Conservation (phyloP, 176 grass and related monocot species). For the Saccharum officinarum region DNA sequence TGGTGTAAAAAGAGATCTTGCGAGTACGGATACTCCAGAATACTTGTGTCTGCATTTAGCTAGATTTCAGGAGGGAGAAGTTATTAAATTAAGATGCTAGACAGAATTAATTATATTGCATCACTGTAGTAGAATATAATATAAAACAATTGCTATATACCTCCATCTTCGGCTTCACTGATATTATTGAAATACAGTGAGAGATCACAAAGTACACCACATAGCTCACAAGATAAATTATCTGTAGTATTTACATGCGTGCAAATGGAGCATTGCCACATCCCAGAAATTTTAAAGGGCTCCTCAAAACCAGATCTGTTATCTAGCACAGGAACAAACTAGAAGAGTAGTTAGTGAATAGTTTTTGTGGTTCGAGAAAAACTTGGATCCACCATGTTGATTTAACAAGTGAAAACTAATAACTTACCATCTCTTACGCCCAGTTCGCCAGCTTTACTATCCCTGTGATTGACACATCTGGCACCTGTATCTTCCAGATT, state of each 20-base stretch:
- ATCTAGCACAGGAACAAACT: slow-evolving; percentile 46
- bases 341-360: slow-evolving; percentile 23
- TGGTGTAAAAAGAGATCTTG: slow-evolving; percentile 67
- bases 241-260: slow-evolving; percentile 37
- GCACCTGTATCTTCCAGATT: slow-evolving; percentile 9
- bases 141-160: background rate
- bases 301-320: slow-evolving; percentile 24
- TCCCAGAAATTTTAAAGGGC: slow-evolving; percentile 16
- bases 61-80: slow-evolving; percentile 39
- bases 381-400: background rate
- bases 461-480: background rate
- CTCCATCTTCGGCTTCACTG: slow-evolving; percentile 46
- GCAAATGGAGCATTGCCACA: slow-evolving; percentile 79
- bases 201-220: slow-evolving; percentile 59
- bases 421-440: slow-evolving; percentile 36
- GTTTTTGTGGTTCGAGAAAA: background rate
- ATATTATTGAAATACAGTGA: slow-evolving; percentile 42
- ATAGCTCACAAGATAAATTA: slow-evolving; percentile 62
- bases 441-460: background rate
- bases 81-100: slow-evolving; percentile 17
- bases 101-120: background rate
- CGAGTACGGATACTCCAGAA: slow-evolving; percentile 59
- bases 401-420: background rate
- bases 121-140: background rate
- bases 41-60: slow-evolving; percentile 49